phyloP scores from a whole-genome alignment of 2,329 filamentous ascomycete genomes.

The Fusarium fujikuroi region DNA sequence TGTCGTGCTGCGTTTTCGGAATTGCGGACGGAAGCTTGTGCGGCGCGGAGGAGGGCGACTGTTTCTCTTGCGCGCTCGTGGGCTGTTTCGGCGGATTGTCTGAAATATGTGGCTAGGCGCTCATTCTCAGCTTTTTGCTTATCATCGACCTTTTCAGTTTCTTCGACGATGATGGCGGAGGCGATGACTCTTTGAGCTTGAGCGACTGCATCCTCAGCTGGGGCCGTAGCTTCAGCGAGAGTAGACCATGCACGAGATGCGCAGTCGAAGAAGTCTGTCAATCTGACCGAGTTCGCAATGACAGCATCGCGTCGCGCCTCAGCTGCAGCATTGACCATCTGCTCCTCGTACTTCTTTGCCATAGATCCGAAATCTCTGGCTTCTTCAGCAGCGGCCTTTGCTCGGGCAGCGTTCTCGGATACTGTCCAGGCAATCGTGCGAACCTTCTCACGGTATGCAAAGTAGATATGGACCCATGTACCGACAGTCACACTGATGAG shows the following conservation, averaged over 20 bases:
- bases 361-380: constrained; percentile 4
- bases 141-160: constrained; percentile 17
- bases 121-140: constrained; percentile 25
- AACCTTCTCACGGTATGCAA: constrained; percentile 11
- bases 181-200: constrained; percentile 26
- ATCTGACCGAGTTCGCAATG: not conserved
- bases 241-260: constrained; percentile 27
- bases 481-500: constrained; percentile 11
- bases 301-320: constrained; percentile 17
- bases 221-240: constrained; percentile 21
- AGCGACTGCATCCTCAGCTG: constrained; percentile 24
- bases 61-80: constrained; percentile 25
- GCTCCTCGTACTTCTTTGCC: constrained; percentile 23
- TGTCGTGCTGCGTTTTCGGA: constrained; percentile 18
- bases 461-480: constrained; percentile 24
- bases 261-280: constrained; percentile 20
- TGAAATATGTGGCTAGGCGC: constrained; percentile 3
- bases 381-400: constrained; percentile 22
- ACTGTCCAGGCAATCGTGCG: constrained; percentile 7
- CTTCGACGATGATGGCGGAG: constrained; percentile 14
- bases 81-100: constrained; percentile 27
- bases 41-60: constrained; percentile 13
- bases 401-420: not conserved
- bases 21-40: constrained; percentile 13
- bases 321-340: constrained; percentile 8